Evolutionary conservation across 1,139 yeast species (phyloP).

Genomic region (Taiozyma sp.): DNA sequence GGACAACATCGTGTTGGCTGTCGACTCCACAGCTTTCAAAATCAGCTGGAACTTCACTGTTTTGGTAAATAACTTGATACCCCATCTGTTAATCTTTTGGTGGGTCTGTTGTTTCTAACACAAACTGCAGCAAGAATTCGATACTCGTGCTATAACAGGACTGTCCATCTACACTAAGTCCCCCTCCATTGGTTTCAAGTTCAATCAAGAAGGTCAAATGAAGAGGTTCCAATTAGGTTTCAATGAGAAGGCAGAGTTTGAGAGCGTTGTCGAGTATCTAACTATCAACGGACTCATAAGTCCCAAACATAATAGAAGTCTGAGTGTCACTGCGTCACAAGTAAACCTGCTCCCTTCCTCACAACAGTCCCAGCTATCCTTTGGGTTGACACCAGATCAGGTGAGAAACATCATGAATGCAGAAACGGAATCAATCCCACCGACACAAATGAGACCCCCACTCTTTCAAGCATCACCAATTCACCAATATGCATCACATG

Average conservation of each 20-base stretch:
- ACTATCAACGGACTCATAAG: not conserved
- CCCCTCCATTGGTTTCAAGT: constrained; percentile 21
- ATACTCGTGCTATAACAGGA: not conserved
- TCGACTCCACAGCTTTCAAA: constrained; percentile 4
- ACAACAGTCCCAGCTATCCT: not conserved
- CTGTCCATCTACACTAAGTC: constrained; percentile 11
- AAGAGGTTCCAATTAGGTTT: constrained; percentile 19
- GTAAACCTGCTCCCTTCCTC: not conserved
- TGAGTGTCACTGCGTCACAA: not conserved
- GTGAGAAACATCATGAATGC: not conserved
- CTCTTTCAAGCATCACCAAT: not conserved
- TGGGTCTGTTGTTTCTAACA: not conserved
- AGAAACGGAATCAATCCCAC: not conserved
- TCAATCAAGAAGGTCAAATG: not conserved
- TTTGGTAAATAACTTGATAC: constrained; percentile 8
- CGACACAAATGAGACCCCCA: not conserved
- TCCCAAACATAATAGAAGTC: constrained; percentile 3
- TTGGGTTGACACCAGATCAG: not conserved
- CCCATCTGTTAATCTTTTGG: not conserved
- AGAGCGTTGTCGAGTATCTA: not conserved
- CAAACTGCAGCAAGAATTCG: not conserved
- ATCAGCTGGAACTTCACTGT: constrained; percentile 17
- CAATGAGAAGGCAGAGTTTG: not conserved
- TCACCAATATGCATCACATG: not conserved
- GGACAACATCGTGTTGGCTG: constrained; percentile 1